Evolutionary conservation across 768 basidiomycete species (phyloP).

Genomic region (Lactifluus volemus): DNA sequence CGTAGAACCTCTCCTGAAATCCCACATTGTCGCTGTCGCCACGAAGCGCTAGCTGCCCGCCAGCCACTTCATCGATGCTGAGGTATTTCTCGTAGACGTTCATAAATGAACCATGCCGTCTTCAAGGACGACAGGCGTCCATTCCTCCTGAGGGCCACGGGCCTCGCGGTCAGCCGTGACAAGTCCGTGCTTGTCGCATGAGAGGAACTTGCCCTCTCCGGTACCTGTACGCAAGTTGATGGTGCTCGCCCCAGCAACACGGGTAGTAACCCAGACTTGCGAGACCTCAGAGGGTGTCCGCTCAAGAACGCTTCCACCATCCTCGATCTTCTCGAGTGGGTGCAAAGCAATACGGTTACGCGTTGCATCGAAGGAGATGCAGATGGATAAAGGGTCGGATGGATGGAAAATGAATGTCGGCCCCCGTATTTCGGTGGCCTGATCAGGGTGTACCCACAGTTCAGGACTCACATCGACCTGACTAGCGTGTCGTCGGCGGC

Average conservation of each 20-base stretch:
- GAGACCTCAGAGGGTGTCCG: conserved; percentile 72
- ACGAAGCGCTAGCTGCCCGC: conserved; percentile 66
- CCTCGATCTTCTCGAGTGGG: conserved; percentile 54
- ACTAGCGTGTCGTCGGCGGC: conserved; percentile 39
- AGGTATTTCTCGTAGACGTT: conserved; percentile 88
- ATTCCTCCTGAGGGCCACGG: conserved; percentile 89
- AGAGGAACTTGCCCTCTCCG: conserved; percentile 87
- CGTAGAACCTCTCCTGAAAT: conserved; percentile 79
- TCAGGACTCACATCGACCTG: conserved; percentile 62
- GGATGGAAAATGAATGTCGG: conserved; percentile 84
- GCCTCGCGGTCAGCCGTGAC: conserved; percentile 83
- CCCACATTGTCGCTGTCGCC: conserved; percentile 83
- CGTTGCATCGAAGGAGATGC: conserved; percentile 70
- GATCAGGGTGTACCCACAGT: conserved; percentile 72
- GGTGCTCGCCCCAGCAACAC: conserved; percentile 73
- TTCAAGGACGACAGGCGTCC: conserved; percentile 74
- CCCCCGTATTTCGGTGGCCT: conserved; percentile 66
- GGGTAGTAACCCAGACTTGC: conserved; percentile 88
- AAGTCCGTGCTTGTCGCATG: conserved; percentile 78
- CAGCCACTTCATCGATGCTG: conserved; percentile 77
- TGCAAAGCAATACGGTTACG: conserved; percentile 63
- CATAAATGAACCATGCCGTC: conserved; percentile 83
- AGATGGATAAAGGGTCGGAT: conserved; percentile 69
- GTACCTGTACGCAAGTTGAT: conserved; percentile 81
- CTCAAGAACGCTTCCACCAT: conserved; percentile 42